These are phyloP conservation scores for Aspergillus fijiensis DNA, from an alignment of 2,329 filamentous ascomycete species.

Conservation along the genomic window DNA sequence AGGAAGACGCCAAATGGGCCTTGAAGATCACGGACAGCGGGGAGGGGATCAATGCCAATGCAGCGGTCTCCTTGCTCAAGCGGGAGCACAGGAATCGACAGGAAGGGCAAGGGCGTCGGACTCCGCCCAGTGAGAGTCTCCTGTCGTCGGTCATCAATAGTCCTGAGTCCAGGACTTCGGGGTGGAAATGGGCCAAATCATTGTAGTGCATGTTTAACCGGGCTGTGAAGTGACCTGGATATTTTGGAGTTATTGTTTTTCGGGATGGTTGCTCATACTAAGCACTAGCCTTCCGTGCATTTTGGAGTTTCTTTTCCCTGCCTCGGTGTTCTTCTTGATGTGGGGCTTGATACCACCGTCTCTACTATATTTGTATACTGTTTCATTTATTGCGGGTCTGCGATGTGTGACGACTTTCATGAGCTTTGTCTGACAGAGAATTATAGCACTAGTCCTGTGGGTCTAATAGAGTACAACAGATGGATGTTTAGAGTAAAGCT, in stretches of 20 bases:
- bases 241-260: no score
- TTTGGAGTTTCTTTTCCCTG: neutral
- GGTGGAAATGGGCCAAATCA: conserved; percentile 42
- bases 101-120: conserved; percentile 19
- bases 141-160: conserved; percentile 28
- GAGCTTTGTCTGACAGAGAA: no score
- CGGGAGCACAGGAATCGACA: conserved; percentile 36
- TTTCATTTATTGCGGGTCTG: no score
- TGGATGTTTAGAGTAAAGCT: no score
- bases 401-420: no score
- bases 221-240: no score
- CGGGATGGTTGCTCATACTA: no score
- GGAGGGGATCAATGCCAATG: conserved; percentile 57
- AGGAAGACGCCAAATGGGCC: conserved; percentile 56
- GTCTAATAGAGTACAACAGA: no score
- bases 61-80: conserved; percentile 57
- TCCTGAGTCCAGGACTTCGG: conserved; percentile 27
- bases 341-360: neutral
- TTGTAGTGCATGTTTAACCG: neutral
- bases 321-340: neutral
- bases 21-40: conserved; percentile 60
- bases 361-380: neutral
- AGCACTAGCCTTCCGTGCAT: neutral
- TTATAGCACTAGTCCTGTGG: no score
- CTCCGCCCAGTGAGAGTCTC: conserved; percentile 19